Base-by-base conservation (phyloP, 2,329 filamentous ascomycete genomes). In the Diaporthe caulivora region DNA sequence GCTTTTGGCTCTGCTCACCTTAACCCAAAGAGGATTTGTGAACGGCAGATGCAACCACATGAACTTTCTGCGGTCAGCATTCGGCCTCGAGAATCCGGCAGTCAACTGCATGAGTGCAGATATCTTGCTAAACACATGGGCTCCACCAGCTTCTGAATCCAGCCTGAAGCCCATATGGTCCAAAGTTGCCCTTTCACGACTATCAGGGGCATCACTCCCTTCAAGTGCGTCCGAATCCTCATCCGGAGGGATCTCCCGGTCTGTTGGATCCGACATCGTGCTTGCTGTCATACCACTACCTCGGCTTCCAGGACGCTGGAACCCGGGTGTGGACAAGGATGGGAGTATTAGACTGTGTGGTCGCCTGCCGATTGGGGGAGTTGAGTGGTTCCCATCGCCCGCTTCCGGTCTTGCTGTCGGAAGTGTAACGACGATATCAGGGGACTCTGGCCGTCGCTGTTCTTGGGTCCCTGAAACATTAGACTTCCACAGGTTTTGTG, bases 11-110 rank as follows among this genome's bases (percentile, higher is more conserved):
- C 17, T 9, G 70, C 81, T 74, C 77, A 88, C 88, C 82, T 88
- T 89, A 2, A 90, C 88, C 89, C 89, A 91, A 0, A 86, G 84
- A 0, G 89, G 87, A 68, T 90, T 90, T 11, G 88, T 90, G 37
- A 86, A 90, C 0, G 88, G 87, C 24, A 89, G 76, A 79, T 91
- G 89, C 60, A 90, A 85, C 89, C 89, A 91, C 76, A 87, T 85
- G 76, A 90, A 90, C 78, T 87, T 89, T 31, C 86, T 84, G 71
- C 78, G 78, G 2, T 77, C 74, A 2, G 82, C 80, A 62, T 83
- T 79, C 0, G 84, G 84, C 34, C 84, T 78, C 5, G 83, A 84
- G 75, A 86, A 85, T 0, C 84, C 84, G 1, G 83, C 83, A 0
- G 80, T 78, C 49, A 81, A 73, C 40, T 84, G 81, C 18, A 80